phyloP scores from a whole-genome alignment of 306 rosid species.

The Dryas drummondii region DNA sequence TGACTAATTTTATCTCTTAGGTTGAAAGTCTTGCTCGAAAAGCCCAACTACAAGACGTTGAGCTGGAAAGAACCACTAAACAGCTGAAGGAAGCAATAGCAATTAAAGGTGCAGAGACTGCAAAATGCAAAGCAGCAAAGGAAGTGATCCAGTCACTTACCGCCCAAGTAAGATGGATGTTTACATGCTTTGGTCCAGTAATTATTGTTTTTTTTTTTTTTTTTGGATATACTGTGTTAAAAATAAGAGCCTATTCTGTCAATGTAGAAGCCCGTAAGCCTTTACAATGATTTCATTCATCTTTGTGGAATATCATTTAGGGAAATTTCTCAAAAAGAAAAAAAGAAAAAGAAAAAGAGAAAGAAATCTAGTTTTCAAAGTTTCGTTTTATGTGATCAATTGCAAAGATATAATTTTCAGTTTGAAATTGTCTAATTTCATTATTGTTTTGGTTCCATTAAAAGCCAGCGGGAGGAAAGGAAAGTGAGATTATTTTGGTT shows the following conservation, averaged over 20 bases:
- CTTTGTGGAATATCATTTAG: no score
- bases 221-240: no score
- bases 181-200: neutral
- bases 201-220: neutral
- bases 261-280: no score
- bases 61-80: conserved; percentile 87
- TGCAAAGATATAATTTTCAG: neutral
- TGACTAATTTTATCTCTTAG: conserved; percentile 40
- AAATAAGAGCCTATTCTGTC: no score
- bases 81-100: conserved; percentile 93
- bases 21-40: conserved; percentile 89
- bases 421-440: neutral
- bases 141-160: conserved; percentile 98
- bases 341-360: no score
- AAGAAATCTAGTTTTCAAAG: neutral
- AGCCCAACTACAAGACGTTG: conserved; percentile 84
- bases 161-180: conserved; percentile 69
- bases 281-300: no score
- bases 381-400: neutral
- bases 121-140: conserved; percentile 91
- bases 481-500: neutral
- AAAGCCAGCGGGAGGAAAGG: neutral
- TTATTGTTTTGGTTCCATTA: neutral
- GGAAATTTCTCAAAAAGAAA: no score
- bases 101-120: conserved; percentile 86